These are phyloP conservation scores for Neurospora crassa DNA, from an alignment of 2,329 filamentous ascomycete genomes.

Conservation along the genomic window DNA sequence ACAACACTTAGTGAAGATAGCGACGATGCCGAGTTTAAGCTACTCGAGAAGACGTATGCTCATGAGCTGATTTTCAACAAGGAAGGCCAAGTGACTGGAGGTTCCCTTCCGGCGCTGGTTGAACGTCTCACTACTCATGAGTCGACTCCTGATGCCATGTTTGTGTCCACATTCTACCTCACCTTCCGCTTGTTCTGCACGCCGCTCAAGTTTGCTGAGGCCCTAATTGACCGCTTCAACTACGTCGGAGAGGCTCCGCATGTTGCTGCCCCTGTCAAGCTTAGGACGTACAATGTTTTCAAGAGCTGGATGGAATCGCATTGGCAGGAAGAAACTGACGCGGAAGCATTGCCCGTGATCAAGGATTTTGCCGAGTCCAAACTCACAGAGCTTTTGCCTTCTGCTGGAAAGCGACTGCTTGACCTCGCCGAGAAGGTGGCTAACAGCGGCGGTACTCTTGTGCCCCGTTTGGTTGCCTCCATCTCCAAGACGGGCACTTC, in stretches of 20 bases:
- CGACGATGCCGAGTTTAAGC: constrained; percentile 68
- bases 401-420: constrained; percentile 68
- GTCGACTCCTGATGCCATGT: constrained; percentile 81
- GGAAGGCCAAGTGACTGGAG: constrained; percentile 88
- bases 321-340: constrained; percentile 78
- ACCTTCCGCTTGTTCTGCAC: constrained; percentile 92
- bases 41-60: constrained; percentile 87
- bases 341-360: constrained; percentile 65
- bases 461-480: constrained; percentile 73
- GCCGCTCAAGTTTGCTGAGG: constrained; percentile 66
- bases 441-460: constrained; percentile 59
- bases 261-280: constrained; percentile 68
- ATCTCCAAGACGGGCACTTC: constrained; percentile 83
- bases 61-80: constrained; percentile 91
- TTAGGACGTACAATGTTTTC: constrained; percentile 92
- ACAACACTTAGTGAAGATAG: constrained; percentile 62
- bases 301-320: constrained; percentile 97
- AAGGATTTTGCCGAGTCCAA: constrained; percentile 69
- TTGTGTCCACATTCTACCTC: constrained; percentile 90
- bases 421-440: constrained; percentile 75
- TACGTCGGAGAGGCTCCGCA: constrained; percentile 73
- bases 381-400: constrained; percentile 58
- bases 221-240: constrained; percentile 84
- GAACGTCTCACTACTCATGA: constrained; percentile 90
- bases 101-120: constrained; percentile 82